Evolutionary conservation across 2,329 filamentous ascomycete genomes (phyloP).

Genomic region (Albophoma yamanashiensis): DNA sequence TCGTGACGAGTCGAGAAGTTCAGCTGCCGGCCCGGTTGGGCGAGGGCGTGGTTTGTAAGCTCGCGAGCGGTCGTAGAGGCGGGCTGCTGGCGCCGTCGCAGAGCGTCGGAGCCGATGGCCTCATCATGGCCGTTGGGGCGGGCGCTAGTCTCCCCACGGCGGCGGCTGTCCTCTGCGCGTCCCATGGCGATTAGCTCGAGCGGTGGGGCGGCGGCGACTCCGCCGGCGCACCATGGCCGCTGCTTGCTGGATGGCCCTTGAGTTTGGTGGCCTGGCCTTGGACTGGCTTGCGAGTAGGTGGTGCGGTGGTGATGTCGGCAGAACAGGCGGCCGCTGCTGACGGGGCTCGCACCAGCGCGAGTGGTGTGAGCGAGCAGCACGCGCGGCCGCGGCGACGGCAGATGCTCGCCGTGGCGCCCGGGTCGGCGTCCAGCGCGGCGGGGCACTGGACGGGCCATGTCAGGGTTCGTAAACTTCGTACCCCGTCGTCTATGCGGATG

Average conservation of each 20-base stretch:
- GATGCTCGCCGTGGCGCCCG: neutral
- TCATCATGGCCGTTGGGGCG: neutral
- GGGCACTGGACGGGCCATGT: neutral
- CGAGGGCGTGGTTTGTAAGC: neutral
- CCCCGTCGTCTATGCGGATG: too few relatives aligned
- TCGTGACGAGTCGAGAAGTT: neutral
- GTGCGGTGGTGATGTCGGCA: too few relatives aligned
- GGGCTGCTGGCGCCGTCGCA: neutral
- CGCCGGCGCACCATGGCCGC: neutral
- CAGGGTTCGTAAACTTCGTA: neutral
- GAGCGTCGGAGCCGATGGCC: neutral
- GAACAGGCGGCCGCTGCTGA: neutral
- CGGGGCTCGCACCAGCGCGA: neutral
- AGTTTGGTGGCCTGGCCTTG: neutral
- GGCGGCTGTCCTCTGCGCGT: neutral
- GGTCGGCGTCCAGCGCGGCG: neutral
- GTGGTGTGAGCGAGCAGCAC: neutral
- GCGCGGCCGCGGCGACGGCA: too few relatives aligned
- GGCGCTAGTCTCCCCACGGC: neutral
- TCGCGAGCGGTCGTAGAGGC: neutral
- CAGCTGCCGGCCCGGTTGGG: neutral
- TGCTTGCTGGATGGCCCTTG: neutral
- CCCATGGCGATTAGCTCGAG: neutral
- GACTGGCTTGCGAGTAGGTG: too few relatives aligned
- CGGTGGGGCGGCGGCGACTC: neutral